These are phyloP conservation scores for Tinospora cordifolia DNA, from an alignment of 164 flowering plant genomes.

Conservation along the genomic window DNA sequence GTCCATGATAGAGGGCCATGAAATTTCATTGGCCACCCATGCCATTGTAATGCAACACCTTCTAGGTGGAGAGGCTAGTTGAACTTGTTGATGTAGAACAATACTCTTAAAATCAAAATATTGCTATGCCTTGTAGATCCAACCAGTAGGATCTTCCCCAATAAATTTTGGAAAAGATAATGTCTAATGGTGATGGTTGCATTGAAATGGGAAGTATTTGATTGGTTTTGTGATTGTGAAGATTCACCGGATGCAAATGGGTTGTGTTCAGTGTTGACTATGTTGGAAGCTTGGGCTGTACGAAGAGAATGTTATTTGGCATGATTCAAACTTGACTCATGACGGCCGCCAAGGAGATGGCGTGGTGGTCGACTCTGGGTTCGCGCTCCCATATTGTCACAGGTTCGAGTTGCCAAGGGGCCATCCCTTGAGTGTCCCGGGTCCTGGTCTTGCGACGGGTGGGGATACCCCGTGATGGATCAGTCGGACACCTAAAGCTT, in stretches of 20 bases:
- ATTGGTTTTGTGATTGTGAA: no score
- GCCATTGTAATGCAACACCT: slow-evolving; percentile 1
- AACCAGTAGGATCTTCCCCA: not conserved
- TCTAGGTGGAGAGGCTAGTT: slow-evolving; percentile 5
- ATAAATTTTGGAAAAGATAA: not conserved
- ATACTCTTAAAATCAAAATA: slow-evolving; percentile 1
- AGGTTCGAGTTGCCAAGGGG: no score
- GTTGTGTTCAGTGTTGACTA: not conserved
- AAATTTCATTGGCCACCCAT: slow-evolving; percentile 1
- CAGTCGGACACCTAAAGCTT: no score
- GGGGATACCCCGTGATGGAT: no score
- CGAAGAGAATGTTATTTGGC: no score
- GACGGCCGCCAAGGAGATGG: no score
- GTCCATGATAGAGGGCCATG: not conserved
- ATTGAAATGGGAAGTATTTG: not conserved
- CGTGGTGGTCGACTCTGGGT: no score
- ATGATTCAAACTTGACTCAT: no score
- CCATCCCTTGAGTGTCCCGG: no score
- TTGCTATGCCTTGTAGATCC: slow-evolving; percentile 1
- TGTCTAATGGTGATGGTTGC: not conserved
- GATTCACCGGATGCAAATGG: not conserved
- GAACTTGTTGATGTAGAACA: not conserved
- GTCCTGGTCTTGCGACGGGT: no score
- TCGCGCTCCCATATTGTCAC: no score
- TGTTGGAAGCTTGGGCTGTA: no score